Conservation (phyloP, 2,329 filamentous ascomycete genomes). For the Tolypocladium ophioglossoides region DNA sequence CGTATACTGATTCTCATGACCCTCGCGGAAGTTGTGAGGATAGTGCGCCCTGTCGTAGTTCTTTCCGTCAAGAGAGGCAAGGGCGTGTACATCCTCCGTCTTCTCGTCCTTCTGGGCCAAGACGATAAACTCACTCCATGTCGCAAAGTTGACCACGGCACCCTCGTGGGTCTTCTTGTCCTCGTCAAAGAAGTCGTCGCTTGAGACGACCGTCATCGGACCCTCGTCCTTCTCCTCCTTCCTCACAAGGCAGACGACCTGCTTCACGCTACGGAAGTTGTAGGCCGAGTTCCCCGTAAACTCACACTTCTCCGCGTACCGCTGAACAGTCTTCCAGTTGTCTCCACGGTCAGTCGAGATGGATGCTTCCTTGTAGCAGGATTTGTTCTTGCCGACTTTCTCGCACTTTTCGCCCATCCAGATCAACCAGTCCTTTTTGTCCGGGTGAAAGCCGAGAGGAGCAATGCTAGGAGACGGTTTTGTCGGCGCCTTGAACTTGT, state of each 20-base stretch:
- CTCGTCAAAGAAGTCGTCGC: conserved; percentile 65
- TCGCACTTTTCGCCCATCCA: conserved; percentile 75
- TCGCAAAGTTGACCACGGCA: conserved; percentile 70
- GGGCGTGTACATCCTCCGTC: conserved; percentile 59
- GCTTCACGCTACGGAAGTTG: conserved; percentile 38
- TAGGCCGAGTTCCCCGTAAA: conserved; percentile 63
- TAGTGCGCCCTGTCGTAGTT: conserved; percentile 78
- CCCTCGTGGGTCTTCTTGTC: conserved; percentile 43
- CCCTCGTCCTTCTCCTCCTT: conserved; percentile 51
- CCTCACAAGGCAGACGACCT: conserved; percentile 46
- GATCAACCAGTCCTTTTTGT: conserved; percentile 80
- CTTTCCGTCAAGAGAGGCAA: conserved; percentile 75
- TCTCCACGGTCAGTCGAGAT: conserved; percentile 71
- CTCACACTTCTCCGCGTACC: conserved; percentile 71
- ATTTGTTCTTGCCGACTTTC: conserved; percentile 29
- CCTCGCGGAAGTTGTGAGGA: conserved; percentile 71
- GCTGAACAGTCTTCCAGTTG: conserved; percentile 64
- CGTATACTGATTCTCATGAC: conserved; percentile 75
- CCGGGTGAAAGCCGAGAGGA: conserved; percentile 70
- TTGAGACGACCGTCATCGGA: conserved; percentile 61
- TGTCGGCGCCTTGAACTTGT: conserved; percentile 61
- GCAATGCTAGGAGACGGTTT: conserved; percentile 27
- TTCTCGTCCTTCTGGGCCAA: conserved; percentile 67
- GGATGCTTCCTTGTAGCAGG: conserved; percentile 66
- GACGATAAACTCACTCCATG: conserved; percentile 94